Conservation (phyloP, 2,329 filamentous ascomycete species). For the Raffaelea arxii region DNA sequence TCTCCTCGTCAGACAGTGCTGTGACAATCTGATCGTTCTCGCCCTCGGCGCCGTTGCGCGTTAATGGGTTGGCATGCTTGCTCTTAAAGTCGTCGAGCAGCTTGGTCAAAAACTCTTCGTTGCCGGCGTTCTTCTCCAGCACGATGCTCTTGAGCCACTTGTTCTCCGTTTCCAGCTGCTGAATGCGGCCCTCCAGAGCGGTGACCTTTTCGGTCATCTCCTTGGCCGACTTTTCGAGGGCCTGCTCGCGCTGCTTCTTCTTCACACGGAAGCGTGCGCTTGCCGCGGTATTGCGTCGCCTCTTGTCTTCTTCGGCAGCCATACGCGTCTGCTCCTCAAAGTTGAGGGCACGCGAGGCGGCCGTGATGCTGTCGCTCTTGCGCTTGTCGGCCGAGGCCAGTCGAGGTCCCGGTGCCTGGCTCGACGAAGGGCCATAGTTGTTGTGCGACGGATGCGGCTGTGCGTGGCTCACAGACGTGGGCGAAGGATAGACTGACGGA, state of each 20-base stretch:
- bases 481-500: constrained; percentile 32
- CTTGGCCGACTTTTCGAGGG: constrained; percentile 70
- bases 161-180: constrained; percentile 74
- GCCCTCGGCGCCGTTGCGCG: constrained; percentile 18
- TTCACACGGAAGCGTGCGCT: constrained; percentile 85
- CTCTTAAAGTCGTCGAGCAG: constrained; percentile 40
- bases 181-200: constrained; percentile 61
- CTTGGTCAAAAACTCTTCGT: constrained; percentile 38
- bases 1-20: constrained; percentile 14
- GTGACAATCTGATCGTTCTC: constrained; percentile 16
- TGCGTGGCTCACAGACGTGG: constrained; percentile 14
- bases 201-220: constrained; percentile 75
- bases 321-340: constrained; percentile 63
- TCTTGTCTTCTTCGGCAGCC: constrained; percentile 82
- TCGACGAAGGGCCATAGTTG: background rate
- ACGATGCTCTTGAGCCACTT: constrained; percentile 73
- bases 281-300: constrained; percentile 78
- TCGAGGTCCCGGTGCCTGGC: background rate
- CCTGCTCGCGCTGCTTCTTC: constrained; percentile 92
- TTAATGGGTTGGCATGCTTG: constrained; percentile 10
- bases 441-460: constrained; percentile 23
- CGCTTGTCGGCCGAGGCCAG: constrained; percentile 29
- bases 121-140: constrained; percentile 68
- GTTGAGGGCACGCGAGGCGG: constrained; percentile 35
- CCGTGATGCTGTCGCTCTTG: constrained; percentile 31